Evolutionary conservation across 495 filamentous ascomycete species (phyloP).

Genomic region (Amphirosellinia nigrospora): DNA sequence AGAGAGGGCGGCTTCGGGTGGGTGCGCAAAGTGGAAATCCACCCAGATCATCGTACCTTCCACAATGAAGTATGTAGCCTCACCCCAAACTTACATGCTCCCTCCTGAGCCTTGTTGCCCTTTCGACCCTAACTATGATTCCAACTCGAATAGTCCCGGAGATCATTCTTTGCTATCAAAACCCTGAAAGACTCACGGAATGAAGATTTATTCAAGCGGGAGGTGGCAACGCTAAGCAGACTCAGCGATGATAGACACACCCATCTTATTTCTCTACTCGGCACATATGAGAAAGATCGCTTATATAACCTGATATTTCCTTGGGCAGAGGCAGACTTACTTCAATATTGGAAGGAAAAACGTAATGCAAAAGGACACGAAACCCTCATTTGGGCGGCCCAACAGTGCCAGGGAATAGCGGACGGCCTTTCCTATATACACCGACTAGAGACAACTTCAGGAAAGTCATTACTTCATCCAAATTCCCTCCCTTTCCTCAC

Average conservation of each 20-base stretch:
- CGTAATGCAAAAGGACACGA: neutral
- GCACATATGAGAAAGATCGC: neutral
- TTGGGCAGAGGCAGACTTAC: neutral
- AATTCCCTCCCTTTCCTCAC: neutral
- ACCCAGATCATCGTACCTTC: neutral
- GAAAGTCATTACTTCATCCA: neutral
- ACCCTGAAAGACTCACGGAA: neutral
- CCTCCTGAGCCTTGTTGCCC: too few relatives aligned
- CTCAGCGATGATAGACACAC: neutral
- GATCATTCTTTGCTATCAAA: neutral
- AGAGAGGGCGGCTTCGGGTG: neutral
- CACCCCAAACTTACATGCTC: too few relatives aligned
- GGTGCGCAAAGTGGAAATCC: neutral
- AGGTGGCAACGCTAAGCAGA: neutral
- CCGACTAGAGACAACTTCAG: neutral
- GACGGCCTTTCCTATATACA: neutral
- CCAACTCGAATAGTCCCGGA: neutral
- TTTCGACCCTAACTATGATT: too few relatives aligned
- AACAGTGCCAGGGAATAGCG: neutral
- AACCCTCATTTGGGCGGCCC: neutral
- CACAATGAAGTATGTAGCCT: neutral
- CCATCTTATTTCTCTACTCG: neutral
- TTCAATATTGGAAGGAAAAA: neutral
- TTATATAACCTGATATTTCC: neutral
- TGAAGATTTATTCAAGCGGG: neutral